Percentiles rank a stretch among this genome's conserved stretches.
These are phyloP conservation scores for Silene latifolia DNA, from an alignment of 148 eudicot genomes.

Conservation along the genomic window DNA sequence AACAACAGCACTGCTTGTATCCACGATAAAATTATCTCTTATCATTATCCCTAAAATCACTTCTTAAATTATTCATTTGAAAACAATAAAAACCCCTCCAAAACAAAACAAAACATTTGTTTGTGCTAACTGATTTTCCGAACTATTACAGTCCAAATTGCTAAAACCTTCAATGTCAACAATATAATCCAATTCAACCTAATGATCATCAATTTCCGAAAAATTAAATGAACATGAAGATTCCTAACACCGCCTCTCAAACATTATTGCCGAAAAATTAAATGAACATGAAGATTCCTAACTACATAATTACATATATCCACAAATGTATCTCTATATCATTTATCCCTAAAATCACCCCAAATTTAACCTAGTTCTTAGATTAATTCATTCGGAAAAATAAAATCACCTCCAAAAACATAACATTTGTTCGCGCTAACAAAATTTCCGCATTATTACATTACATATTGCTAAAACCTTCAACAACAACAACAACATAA, in stretches of 20 bases:
- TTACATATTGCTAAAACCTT: slow-evolving; percentile 31
- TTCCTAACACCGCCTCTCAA: too few species aligned
- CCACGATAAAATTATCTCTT: too few species aligned
- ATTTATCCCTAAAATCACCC: background rate
- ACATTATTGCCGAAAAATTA: too few species aligned
- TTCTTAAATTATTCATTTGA: background rate
- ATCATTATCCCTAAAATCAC: slow-evolving; percentile 1
- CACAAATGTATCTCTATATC: background rate
- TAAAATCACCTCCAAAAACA: background rate
- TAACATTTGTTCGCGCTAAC: slow-evolving; percentile 23
- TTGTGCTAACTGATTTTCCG: slow-evolving; percentile 25
- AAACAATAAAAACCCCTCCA: background rate
- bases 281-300: too few species aligned
- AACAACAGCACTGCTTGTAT: too few species aligned
- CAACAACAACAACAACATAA: background rate
- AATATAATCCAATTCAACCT: background rate
- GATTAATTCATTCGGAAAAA: background rate
- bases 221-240: too few species aligned
- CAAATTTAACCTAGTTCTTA: background rate
- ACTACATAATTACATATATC: too few species aligned
- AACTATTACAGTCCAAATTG: slow-evolving; percentile 24
- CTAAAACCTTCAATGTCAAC: slow-evolving; percentile 28
- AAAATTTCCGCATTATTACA: slow-evolving; percentile 24
- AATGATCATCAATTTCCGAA: background rate
- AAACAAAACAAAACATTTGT: slow-evolving; percentile 16